phyloP scores from a whole-genome alignment of 2,329 filamentous ascomycete species.

The Metarhizium humberi region DNA sequence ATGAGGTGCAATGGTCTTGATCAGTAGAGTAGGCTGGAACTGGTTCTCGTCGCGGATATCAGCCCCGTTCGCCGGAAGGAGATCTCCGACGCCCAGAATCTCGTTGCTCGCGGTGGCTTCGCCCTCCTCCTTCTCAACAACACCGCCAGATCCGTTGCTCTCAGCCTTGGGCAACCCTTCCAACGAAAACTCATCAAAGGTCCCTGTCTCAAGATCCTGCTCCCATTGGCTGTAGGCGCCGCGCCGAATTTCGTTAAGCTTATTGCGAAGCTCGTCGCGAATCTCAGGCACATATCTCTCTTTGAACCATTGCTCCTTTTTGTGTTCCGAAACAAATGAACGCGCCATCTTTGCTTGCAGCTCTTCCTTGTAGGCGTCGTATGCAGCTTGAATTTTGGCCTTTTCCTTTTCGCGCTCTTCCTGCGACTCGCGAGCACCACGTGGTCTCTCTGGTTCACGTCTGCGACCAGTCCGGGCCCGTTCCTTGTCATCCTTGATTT shows the following conservation, averaged over 20 bases:
- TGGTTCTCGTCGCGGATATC: conserved; percentile 85
- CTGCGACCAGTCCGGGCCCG: conserved; percentile 59
- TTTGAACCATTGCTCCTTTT: conserved; percentile 95
- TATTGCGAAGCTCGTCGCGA: conserved; percentile 61
- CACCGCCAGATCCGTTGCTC: conserved; percentile 74
- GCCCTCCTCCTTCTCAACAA: conserved; percentile 90
- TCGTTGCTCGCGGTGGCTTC: conserved; percentile 88
- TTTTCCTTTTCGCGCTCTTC: conserved; percentile 75
- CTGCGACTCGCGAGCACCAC: conserved; percentile 54
- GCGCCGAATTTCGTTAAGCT: conserved; percentile 72
- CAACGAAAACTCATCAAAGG: conserved; percentile 89
- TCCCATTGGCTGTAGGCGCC: conserved; percentile 81
- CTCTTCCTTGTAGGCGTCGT: conserved; percentile 59
- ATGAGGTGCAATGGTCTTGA: conserved; percentile 96
- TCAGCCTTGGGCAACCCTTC: conserved; percentile 93
- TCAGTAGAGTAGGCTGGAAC: conserved; percentile 83
- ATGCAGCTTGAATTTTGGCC: conserved; percentile 63
- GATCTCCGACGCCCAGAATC: conserved; percentile 82
- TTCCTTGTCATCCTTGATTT: conserved; percentile 74
- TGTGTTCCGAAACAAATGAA: conserved; percentile 83
- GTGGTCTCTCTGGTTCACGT: conserved; percentile 52
- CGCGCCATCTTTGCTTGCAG: conserved; percentile 73
- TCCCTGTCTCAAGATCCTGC: conserved; percentile 71
- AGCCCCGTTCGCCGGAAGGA: conserved; percentile 73
- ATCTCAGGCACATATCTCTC: conserved; percentile 87